Evolutionary conservation across 2,329 filamentous ascomycete species (phyloP).

Genomic region (Gaeumannomyces tritici): DNA sequence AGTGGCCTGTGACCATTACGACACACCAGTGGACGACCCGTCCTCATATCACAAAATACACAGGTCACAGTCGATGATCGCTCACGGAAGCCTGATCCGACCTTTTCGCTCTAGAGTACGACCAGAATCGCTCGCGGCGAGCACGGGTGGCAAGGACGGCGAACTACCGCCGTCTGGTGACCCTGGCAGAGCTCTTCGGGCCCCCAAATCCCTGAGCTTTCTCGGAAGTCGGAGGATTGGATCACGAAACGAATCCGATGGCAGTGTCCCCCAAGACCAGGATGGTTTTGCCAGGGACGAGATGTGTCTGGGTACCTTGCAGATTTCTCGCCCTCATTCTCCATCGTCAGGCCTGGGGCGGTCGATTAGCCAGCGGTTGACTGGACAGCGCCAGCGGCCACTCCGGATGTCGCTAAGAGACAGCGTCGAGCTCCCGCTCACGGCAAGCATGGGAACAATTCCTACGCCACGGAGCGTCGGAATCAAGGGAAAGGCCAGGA

Average conservation of each 20-base stretch:
- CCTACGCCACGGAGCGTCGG: constrained; percentile 18
- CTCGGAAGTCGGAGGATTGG: constrained; percentile 15
- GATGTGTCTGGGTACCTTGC: not conserved
- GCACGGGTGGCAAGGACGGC: not conserved
- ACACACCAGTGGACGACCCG: constrained; percentile 37
- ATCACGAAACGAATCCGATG: not conserved
- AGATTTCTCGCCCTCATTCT: constrained; percentile 9
- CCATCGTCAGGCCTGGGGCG: constrained; percentile 7
- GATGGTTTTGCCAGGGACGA: not conserved
- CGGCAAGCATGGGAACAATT: constrained; percentile 7
- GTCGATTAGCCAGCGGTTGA: constrained; percentile 5
- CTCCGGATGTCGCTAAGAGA: constrained; percentile 2
- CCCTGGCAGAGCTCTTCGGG: constrained; percentile 22
- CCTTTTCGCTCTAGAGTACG: not conserved
- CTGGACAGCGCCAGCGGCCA: constrained; percentile 3
- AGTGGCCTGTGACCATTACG: constrained; percentile 20
- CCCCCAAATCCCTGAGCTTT: constrained; percentile 48
- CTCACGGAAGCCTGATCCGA: constrained; percentile 10
- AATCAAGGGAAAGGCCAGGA: constrained; percentile 45
- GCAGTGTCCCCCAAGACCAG: not conserved
- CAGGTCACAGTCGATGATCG: constrained; percentile 46
- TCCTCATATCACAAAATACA: constrained; percentile 40
- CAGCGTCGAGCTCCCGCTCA: constrained; percentile 4
- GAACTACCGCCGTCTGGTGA: not conserved
- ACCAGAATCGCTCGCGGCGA: not conserved